Conservation (phyloP, 768 basidiomycete species). For the Mycena rebaudengoi region DNA sequence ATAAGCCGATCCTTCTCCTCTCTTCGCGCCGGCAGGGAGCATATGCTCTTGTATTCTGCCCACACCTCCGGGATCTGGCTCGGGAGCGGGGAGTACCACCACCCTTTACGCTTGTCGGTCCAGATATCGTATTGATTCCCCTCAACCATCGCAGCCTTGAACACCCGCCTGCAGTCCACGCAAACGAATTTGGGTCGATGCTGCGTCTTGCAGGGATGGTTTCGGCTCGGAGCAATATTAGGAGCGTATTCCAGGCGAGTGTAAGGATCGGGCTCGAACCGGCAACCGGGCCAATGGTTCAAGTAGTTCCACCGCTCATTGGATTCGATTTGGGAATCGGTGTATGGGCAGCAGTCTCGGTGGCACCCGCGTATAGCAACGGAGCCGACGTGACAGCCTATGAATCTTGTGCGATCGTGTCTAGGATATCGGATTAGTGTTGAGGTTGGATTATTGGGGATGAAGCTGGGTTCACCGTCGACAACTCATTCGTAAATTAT, state of each 20-base stretch:
- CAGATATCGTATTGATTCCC: constrained; percentile 16
- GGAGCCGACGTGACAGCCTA: constrained; percentile 15
- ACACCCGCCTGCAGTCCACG: constrained; percentile 9
- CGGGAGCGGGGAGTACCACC: constrained; percentile 11
- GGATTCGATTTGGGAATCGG: background rate
- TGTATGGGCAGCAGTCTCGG: constrained; percentile 14
- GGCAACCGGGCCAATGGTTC: background rate
- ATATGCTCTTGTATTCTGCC: background rate
- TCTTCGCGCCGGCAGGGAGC: background rate
- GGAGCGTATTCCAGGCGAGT: background rate
- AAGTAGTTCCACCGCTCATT: constrained; percentile 14
- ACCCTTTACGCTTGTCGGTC: background rate
- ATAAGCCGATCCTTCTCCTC: background rate
- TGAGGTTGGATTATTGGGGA: background rate
- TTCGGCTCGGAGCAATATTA: constrained; percentile 2
- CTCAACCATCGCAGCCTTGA: constrained; percentile 8
- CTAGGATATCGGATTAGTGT: no score
- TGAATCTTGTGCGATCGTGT: background rate
- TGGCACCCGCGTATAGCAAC: constrained; percentile 14
- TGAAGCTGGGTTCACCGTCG: background rate
- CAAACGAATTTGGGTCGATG: constrained; percentile 21
- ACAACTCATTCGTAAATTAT: constrained; percentile 2
- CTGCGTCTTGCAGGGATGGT: constrained; percentile 11
- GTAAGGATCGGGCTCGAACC: background rate
- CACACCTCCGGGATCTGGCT: background rate